Base-by-base conservation (phyloP, 2,329 filamentous ascomycete genomes). In the Coniochaeta sp. region DNA sequence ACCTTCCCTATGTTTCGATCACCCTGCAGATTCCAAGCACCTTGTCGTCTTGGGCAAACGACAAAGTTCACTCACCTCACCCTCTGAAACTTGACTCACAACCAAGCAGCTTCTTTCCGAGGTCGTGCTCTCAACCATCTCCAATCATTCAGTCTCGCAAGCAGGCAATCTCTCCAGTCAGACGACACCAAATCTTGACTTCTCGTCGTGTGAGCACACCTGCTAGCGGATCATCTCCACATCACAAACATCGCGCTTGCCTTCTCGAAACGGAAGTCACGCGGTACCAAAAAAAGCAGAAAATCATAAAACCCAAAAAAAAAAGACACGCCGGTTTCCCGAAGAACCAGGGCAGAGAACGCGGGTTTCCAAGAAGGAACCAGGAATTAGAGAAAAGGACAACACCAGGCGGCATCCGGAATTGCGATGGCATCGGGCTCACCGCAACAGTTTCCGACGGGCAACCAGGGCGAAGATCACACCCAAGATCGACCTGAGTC, bases 331-430 rank as follows among this genome's bases (percentile, higher is more conserved):
- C 42, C 22, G 42, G 26, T 46, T 28, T 22, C 42, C 24, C 42
- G 26, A 46, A 46, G 42, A 28, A 46, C 42, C 42, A 46, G 42
- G 42, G 26, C 42, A 46, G 42, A 46, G 42, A 26, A 46, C 42
- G 42, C 10, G 24, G 22, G 42, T 46, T 46, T 14, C 42, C 42
- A 27, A 46, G 42, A 46, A 46, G 42, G 42, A 46, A 28, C 42
- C 22, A 46, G 42, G 42, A 46, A 46, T 18, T 26, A 22, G 42
- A 30, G 16, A 28, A 28, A n/a, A 28, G 26, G 26, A 46, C 42
- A 18, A 28, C 26, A 27, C n/a, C n/a, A 30, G 26, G 26, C n/a
- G 33, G 33, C 24, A 46, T 9, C 5, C 24, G 26, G 38, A 8
- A 26, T n/a, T n/a, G 38, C 26, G 16, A 48, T 48, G 46, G 46